Conservation (phyloP, 805 yeast genomes). For the Lachancea quebecensis region DNA sequence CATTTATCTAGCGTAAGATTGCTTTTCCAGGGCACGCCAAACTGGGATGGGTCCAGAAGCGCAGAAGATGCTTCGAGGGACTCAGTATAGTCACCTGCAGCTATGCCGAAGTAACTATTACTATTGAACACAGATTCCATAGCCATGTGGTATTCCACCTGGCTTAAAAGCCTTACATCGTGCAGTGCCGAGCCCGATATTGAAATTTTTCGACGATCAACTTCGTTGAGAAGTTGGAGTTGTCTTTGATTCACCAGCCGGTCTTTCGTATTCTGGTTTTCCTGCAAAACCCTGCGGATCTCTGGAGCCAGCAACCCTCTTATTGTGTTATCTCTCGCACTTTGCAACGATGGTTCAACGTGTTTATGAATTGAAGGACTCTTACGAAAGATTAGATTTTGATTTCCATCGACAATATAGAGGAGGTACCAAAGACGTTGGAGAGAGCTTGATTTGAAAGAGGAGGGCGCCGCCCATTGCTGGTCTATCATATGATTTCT, state of each 20-base stretch:
- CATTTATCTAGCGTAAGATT: slow-evolving; percentile 64
- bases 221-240: slow-evolving; percentile 19
- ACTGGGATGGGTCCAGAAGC: slow-evolving; percentile 45
- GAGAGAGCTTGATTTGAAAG: slow-evolving; percentile 33
- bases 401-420: slow-evolving; percentile 63
- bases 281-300: slow-evolving; percentile 12
- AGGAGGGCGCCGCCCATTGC: slow-evolving; percentile 17
- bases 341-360: slow-evolving; percentile 37
- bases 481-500: slow-evolving; percentile 29
- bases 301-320: slow-evolving; percentile 6
- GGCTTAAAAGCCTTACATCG: slow-evolving; percentile 57
- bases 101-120: too few relatives aligned
- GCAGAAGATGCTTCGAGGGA: slow-evolving; percentile 33
- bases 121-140: slow-evolving; percentile 43
- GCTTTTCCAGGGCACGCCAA: slow-evolving; percentile 63
- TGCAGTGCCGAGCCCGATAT: slow-evolving; percentile 24
- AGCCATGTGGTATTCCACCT: slow-evolving; percentile 66
- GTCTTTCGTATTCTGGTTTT: slow-evolving; percentile 8
- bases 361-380: slow-evolving; percentile 46
- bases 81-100: background rate
- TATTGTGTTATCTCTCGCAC: slow-evolving; percentile 8
- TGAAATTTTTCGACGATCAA: slow-evolving; percentile 16
- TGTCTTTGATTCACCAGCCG: slow-evolving; percentile 15
- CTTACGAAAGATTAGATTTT: slow-evolving; percentile 52
- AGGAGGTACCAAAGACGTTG: slow-evolving; percentile 60